These are phyloP conservation scores for Trifolium fragiferum DNA, from an alignment of 306 rosid species.

Conservation along the genomic window DNA sequence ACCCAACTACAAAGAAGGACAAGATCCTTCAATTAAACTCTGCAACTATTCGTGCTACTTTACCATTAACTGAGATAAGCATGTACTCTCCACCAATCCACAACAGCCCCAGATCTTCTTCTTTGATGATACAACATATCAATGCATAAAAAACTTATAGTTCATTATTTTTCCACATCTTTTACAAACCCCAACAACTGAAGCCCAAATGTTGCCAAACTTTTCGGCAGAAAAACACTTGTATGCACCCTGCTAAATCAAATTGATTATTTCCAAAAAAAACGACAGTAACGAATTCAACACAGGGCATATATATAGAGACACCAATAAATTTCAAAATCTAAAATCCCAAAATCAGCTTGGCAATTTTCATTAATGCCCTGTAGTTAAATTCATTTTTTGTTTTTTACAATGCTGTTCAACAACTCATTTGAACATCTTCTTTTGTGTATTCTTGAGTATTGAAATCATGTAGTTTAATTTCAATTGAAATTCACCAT, in stretches of 20 bases:
- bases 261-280: too few species aligned
- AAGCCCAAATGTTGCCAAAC: background rate
- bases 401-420: background rate
- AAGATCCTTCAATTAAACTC: background rate
- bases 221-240: too few species aligned
- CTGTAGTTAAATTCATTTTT: background rate
- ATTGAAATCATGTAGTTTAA: slow-evolving; percentile 13
- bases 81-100: background rate
- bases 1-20: background rate
- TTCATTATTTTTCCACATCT: background rate
- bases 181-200: background rate
- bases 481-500: slow-evolving; percentile 26
- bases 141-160: background rate
- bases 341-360: slow-evolving; percentile 5
- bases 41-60: background rate
- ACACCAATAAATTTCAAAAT: slow-evolving; percentile 15
- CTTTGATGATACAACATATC: background rate
- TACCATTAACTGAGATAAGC: background rate
- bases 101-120: background rate
- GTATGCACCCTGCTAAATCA: background rate
- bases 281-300: background rate
- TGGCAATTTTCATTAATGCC: slow-evolving; percentile 12
- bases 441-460: background rate
- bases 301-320: background rate
- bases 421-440: background rate